Evolutionary conservation across 208 protist species (phyloP), one percentile per base, ranked within the genome.

Genomic region (Acanthamoeba divionensis): DNA sequence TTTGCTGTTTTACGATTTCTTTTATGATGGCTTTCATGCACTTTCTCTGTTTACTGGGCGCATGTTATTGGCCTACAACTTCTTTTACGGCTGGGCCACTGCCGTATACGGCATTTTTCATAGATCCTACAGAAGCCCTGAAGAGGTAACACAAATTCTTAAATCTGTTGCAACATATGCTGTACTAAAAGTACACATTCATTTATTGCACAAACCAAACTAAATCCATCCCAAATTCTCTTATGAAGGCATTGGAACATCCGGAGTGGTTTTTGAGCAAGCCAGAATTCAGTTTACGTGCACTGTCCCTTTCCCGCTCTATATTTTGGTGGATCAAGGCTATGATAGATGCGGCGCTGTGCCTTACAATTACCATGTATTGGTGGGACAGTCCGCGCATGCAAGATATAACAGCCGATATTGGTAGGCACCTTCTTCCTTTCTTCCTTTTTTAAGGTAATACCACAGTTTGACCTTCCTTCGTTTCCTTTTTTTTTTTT

Each of bases 71-170:
- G 52, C 80, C 29, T 88, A 88, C 60, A 88, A 88, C 80, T 88
- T 88, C 38, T 88, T 88, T 33, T 88, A 88, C 45, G 80, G 80
- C 15, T 88, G 80, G 80, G 80, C 57, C 18, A 88, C 80, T 15
- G 80, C 57, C 15, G 80, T 71, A n/a, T 88, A 88, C 24, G 80
- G 80, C 80, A 88, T 88, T 38, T 88, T 88, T 26, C 80, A 88
- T 71, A 47, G 65, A 29, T 85, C 75, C 26, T 85, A 63, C 50
- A 12, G 75, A 10, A 85, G 75, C 50, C 36, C 21, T 9, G 2
- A 3, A 15, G 75, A 85, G n/a, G n/a, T n/a, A n/a, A n/a, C n/a
- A n/a, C n/a, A n/a, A n/a, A n/a, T n/a, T n/a, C n/a, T n/a, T n/a
- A n/a, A n/a, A n/a, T n/a, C n/a, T n/a, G n/a, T n/a, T n/a, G n/a